Evolutionary conservation across 2,329 filamentous ascomycete genomes (phyloP), one percentile per base, ranked within the genome.

Genomic region (Hymenoscyphus occultus): DNA sequence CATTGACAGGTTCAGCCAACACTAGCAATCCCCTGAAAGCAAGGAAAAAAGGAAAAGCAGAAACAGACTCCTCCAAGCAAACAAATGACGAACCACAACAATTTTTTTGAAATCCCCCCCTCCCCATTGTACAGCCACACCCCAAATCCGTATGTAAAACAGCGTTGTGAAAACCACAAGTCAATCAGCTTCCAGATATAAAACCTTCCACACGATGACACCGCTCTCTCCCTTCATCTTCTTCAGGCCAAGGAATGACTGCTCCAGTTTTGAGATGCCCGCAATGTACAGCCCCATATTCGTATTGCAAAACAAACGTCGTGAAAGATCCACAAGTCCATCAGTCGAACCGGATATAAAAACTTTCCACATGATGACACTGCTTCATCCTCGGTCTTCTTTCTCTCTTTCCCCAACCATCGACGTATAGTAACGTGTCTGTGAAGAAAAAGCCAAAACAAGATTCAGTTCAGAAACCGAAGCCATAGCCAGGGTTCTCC

Each of bases 401-500:
- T 22, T 28, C 48, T 9, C 19, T 54, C 48, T 54, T 22, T 28
- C 48, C 19, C 19, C 9, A 5, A 54, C 22, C 19, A 54, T 12
- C 48, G 13, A 22, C 48, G 13, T 54, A 22, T 13, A 28, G 19
- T 13, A 28, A 12, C 22, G 48, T 54, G 19, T 14, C 48, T 7
- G 35, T 35, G 35, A 19, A 6, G n/a, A 42, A 54, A 54, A 54
- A 19, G 13, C 5, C 48, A 54, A 54, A 28, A 54, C 48, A 54
- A 54, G 22, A 54, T 12, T 54, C 48, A 28, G 19, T 28, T 22
- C 48, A 3, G 48, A 28, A 19, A 13, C 48, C 22, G 19, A 54
- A 54, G 48, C 48, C 48, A 54, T 28, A 54, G 48, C 48, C 48
- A 22, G 48, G 48, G 22, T 7, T 54, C 19, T 54, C 48, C 48